Evolutionary conservation across 352 stramenopile species (phyloP).

Genomic region (Phytophthora tubulina): DNA sequence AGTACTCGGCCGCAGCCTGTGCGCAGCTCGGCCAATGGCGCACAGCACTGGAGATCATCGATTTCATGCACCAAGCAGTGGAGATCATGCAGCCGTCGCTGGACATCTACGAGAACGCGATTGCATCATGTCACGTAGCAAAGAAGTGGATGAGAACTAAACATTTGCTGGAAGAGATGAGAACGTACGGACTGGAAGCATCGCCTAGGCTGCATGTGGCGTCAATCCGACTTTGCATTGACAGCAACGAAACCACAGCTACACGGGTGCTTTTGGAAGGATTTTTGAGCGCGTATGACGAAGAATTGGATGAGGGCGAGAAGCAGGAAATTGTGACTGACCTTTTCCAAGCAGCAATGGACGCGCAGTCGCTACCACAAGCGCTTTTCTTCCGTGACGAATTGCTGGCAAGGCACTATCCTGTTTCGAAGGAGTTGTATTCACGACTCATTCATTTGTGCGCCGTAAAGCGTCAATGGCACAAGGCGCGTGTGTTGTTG

Average conservation of each 20-base stretch:
- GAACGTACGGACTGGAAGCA: conserved; percentile 59
- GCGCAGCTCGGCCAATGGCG: conserved; percentile 61
- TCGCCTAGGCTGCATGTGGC: conserved; percentile 59
- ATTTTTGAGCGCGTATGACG: conserved; percentile 52
- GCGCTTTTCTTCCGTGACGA: conserved; percentile 71
- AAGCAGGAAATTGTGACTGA: conserved; percentile 49
- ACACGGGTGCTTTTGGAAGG: conserved; percentile 54
- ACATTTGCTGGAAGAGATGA: conserved; percentile 75
- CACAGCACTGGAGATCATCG: conserved; percentile 68
- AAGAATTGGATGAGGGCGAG: conserved; percentile 51
- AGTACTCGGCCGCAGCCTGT: conserved; percentile 70
- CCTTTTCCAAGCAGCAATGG: conserved; percentile 55
- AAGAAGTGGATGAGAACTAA: conserved; percentile 80
- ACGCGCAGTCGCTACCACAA: conserved; percentile 57
- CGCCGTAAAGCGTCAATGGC: conserved; percentile 62
- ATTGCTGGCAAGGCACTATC: conserved; percentile 42
- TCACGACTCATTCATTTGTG: conserved; percentile 60
- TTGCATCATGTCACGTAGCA: conserved; percentile 56
- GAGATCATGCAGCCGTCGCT: conserved; percentile 77
- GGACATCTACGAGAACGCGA: conserved; percentile 80
- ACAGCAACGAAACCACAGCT: conserved; percentile 60
- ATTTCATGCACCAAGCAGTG: conserved; percentile 72
- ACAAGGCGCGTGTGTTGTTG: conserved; percentile 60
- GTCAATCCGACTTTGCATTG: conserved; percentile 63
- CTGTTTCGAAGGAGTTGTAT: conserved; percentile 49